A percentile compares a stretch with the other conserved stretches of the same genome.
phyloP scores from a whole-genome alignment of 495 filamentous ascomycete genomes.

The Talaromyces thailandensis region DNA sequence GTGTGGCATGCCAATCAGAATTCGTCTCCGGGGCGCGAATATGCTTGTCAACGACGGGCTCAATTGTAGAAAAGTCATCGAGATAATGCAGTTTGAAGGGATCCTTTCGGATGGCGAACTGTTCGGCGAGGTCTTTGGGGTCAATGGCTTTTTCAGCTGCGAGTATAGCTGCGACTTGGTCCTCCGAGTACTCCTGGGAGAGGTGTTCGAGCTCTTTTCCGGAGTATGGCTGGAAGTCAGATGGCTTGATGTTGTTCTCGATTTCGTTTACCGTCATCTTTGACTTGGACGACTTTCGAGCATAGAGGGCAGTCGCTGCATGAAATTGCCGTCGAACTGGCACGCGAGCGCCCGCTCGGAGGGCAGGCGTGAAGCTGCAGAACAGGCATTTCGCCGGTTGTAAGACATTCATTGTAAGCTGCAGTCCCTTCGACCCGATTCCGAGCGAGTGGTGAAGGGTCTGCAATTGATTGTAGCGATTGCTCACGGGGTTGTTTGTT shows the following conservation, averaged over 20 bases:
- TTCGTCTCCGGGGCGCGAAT: conserved; percentile 44
- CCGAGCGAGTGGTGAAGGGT: conserved; percentile 13
- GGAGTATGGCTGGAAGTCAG: conserved; percentile 55
- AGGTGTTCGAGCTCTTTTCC: conserved; percentile 56
- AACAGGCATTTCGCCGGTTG: conserved; percentile 52
- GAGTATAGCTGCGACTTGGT: conserved; percentile 77
- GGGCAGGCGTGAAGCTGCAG: conserved; percentile 37
- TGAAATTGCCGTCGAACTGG: conserved; percentile 42
- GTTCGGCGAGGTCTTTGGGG: conserved; percentile 63
- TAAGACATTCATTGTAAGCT: conserved; percentile 44
- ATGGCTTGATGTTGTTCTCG: conserved; percentile 20
- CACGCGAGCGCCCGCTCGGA: conserved; percentile 30
- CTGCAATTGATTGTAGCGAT: background rate
- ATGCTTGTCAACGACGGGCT: conserved; percentile 65
- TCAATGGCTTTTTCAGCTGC: conserved; percentile 79
- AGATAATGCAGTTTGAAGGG: conserved; percentile 65
- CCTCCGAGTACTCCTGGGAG: conserved; percentile 58
- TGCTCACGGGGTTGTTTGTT: background rate
- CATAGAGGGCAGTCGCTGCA: conserved; percentile 27
- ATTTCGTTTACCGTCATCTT: conserved; percentile 14
- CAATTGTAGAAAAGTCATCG: conserved; percentile 73
- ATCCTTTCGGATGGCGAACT: conserved; percentile 61
- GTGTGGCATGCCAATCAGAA: conserved; percentile 48
- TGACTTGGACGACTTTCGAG: conserved; percentile 13
- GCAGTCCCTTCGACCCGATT: conserved; percentile 17